Conservation (phyloP, 2,329 filamentous ascomycete species). For the Fusarium xylarioides region DNA sequence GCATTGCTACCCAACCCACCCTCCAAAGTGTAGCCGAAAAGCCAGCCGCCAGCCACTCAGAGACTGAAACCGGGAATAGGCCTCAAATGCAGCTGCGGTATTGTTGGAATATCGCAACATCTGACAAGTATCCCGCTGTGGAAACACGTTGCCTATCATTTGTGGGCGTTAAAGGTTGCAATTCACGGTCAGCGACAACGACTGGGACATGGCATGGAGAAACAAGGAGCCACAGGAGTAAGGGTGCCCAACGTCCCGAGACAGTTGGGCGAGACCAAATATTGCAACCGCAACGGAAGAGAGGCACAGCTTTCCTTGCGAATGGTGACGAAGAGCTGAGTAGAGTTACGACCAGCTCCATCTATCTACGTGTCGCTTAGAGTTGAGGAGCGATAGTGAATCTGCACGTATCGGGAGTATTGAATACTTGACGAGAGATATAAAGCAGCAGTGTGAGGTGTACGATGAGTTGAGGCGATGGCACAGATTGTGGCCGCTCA, state of each 20-base stretch:
- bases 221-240: constrained; percentile 31
- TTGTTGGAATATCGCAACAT: constrained; percentile 32
- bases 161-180: constrained; percentile 32
- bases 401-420: constrained; percentile 31
- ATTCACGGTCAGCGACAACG: constrained; percentile 14
- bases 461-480: constrained; percentile 24
- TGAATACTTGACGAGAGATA: constrained; percentile 39
- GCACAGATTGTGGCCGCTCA: constrained; percentile 24
- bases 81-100: constrained; percentile 39
- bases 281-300: constrained; percentile 29
- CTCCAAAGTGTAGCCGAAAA: constrained; percentile 22
- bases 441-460: constrained; percentile 37
- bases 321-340: constrained; percentile 21
- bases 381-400: constrained; percentile 31
- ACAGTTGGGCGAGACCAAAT: constrained; percentile 33
- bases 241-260: constrained; percentile 38
- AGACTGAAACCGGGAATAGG: constrained; percentile 8
- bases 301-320: constrained; percentile 25
- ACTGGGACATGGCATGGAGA: constrained; percentile 29
- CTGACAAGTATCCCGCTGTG: constrained; percentile 30
- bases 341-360: constrained; percentile 33
- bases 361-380: constrained; percentile 41
- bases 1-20: constrained; percentile 53
- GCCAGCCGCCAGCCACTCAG: constrained; percentile 21
- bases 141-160: constrained; percentile 42